phyloP scores from a whole-genome alignment of 495 filamentous ascomycete species.

The Astrothelium subdiscretum region DNA sequence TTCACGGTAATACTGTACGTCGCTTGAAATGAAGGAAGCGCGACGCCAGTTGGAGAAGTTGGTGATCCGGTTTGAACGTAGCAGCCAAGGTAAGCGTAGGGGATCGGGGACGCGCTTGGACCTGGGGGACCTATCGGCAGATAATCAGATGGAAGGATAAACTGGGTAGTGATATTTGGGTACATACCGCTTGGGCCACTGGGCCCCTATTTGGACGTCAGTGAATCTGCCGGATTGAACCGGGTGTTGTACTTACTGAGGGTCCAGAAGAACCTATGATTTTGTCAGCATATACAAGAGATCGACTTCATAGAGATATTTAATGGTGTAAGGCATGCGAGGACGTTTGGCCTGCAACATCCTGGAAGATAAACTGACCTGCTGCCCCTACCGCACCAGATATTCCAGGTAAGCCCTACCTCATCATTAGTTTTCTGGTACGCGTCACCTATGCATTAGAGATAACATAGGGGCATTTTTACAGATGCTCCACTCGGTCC shows the following conservation, averaged over 20 bases:
- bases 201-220: neutral
- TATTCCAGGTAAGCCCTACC: neutral
- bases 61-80: slow-evolving; percentile 9
- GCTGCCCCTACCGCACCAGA: neutral
- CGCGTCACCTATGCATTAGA: neutral
- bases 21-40: slow-evolving; percentile 6
- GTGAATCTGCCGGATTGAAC: no score
- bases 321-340: no score
- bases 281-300: neutral
- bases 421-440: neutral
- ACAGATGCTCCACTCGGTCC: neutral
- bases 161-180: neutral
- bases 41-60: slow-evolving; percentile 5
- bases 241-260: no score
- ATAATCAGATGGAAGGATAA: neutral
- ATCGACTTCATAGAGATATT: no score
- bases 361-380: neutral
- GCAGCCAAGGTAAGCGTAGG: slow-evolving; percentile 10
- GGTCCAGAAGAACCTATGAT: neutral
- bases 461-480: neutral
- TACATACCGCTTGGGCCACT: neutral
- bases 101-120: neutral
- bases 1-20: slow-evolving; percentile 5
- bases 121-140: slow-evolving; percentile 1
- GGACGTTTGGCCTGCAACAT: no score